A percentile compares a stretch with the other conserved stretches of the same genome.
phyloP scores from a whole-genome alignment of 108 stramenopile genomes.

The Pseudonitzschia delicatissima region DNA sequence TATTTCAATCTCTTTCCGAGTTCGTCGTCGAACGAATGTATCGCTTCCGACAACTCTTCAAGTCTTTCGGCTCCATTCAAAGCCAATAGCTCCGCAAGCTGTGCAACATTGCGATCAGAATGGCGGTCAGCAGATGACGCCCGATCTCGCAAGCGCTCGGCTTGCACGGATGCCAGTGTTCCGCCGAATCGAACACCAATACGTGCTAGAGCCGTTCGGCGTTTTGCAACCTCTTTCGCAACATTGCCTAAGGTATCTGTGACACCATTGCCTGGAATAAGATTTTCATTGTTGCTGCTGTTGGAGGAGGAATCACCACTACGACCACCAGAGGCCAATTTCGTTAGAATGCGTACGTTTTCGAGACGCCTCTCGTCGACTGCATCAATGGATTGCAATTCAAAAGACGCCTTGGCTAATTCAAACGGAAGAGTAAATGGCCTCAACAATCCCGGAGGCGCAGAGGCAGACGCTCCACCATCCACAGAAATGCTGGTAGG shows the following conservation, averaged over 20 bases:
- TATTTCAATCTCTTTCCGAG: neutral
- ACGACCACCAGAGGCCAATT: neutral
- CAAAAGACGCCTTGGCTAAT: slow-evolving; percentile 13
- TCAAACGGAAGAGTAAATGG: slow-evolving; percentile 34
- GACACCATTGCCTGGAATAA: neutral
- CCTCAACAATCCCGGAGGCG: slow-evolving; percentile 27
- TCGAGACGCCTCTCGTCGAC: neutral
- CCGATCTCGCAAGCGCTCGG: slow-evolving; percentile 35
- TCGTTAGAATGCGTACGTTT: slow-evolving; percentile 4
- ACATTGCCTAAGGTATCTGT: slow-evolving; percentile 12
- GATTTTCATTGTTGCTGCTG: neutral
- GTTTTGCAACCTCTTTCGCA: slow-evolving; percentile 32
- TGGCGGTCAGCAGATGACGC: neutral
- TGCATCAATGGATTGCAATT: slow-evolving; percentile 3
- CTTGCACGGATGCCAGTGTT: slow-evolving; percentile 20
- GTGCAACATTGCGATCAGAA: neutral
- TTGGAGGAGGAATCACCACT: neutral
- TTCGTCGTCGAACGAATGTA: neutral
- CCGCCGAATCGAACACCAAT: slow-evolving; percentile 37
- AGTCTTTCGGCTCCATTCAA: slow-evolving; percentile 6
- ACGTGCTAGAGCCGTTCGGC: slow-evolving; percentile 34
- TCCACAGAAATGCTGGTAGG: slow-evolving; percentile 10
- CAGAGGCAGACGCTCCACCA: slow-evolving; percentile 11
- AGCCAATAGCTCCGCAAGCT: neutral
- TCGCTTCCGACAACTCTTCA: slow-evolving; percentile 1